Evolutionary conservation across 1,284 basidiomycete genomes (phyloP), one percentile per base, ranked within the genome.

Genomic region (Pholiota adiposa): DNA sequence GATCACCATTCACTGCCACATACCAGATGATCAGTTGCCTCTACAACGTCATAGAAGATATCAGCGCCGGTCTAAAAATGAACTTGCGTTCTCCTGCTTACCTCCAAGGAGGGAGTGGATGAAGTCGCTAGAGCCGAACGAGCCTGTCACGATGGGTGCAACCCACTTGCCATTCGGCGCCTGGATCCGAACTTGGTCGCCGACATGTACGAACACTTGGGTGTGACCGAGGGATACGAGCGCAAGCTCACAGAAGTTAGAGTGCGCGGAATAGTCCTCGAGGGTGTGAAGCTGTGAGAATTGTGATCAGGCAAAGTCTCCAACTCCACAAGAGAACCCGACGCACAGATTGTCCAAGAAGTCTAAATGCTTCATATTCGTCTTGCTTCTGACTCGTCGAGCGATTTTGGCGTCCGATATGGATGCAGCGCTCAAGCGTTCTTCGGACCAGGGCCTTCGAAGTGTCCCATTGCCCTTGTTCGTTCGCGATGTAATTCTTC

Each of bases 401-500:
- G 40, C 87, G 84, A 59, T 88, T 85, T 63, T 82, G 79, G 7
- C 89, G 74, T 3, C 89, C 89, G 9, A 86, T 69, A 38, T 86
- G 83, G 53, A 91, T 88, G 80, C 94, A 83, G 61, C 78, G 78
- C 67, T 90, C 83, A n/a, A 98, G 78, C 0, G 86, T 88, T 23
- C 90, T 83, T 41, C 94, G 83, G 31, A 97, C 88, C 21, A 94
- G 86, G 0, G 86, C 89, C 65, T 90, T 92, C 1, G 93, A 95
- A 0, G 96, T 97, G 65, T 95, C 93, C 94, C 95, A 98, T 23
- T 71, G 64, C 4, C 91, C 89, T 34, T 81, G 74, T 69, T 94
- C 92, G 69, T 96, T 96, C 1, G 93, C 93, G 60, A 97, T 96
- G 72, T 97, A 98, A 70, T 96, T 96, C 79, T 97, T 97, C 94